phyloP scores from a whole-genome alignment of 2,329 filamentous ascomycete species.

The Camptophora hylomeconis region DNA sequence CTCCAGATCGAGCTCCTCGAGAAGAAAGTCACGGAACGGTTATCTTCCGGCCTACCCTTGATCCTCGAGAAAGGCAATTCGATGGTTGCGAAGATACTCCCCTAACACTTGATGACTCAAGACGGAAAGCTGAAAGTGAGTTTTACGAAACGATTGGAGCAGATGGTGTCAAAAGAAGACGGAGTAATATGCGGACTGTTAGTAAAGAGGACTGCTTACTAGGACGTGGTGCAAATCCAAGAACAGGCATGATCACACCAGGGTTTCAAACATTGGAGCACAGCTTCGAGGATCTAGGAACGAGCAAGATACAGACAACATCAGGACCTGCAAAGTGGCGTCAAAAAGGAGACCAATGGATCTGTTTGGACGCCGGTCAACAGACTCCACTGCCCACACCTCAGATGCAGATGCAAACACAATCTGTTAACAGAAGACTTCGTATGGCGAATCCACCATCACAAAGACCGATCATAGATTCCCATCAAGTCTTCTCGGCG shows the following conservation, averaged over 20 bases:
- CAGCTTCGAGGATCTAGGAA: conserved; percentile 12
- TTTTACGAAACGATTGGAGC: conserved; percentile 5
- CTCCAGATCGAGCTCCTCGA: too few relatives aligned
- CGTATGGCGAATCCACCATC: too few relatives aligned
- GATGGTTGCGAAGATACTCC: conserved; percentile 2
- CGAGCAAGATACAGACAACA: conserved; percentile 6
- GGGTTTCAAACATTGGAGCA: conserved; percentile 18
- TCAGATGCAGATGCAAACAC: too few relatives aligned
- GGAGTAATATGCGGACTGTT: conserved; percentile 8
- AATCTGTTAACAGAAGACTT: too few relatives aligned
- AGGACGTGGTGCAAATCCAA: conserved; percentile 22
- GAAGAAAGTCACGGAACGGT: too few relatives aligned
- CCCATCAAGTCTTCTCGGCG: too few relatives aligned
- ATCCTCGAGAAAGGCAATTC: too few relatives aligned
- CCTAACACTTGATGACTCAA: conserved; percentile 1
- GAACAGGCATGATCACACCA: conserved; percentile 26
- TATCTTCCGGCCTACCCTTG: too few relatives aligned
- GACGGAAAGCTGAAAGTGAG: conserved; percentile 2
- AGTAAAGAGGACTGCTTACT: conserved; percentile 24
- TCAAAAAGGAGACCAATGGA: conserved; percentile 24
- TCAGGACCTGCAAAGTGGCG: conserved; percentile 20
- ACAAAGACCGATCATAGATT: too few relatives aligned
- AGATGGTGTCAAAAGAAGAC: conserved; percentile 3
- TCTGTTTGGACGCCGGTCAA: conserved; percentile 20
- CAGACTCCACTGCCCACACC: conserved; percentile 15